Evolutionary conservation across 1,139 yeast genomes (phyloP), one percentile per base, ranked within the genome.

Genomic region (Geotrichum reessii): DNA sequence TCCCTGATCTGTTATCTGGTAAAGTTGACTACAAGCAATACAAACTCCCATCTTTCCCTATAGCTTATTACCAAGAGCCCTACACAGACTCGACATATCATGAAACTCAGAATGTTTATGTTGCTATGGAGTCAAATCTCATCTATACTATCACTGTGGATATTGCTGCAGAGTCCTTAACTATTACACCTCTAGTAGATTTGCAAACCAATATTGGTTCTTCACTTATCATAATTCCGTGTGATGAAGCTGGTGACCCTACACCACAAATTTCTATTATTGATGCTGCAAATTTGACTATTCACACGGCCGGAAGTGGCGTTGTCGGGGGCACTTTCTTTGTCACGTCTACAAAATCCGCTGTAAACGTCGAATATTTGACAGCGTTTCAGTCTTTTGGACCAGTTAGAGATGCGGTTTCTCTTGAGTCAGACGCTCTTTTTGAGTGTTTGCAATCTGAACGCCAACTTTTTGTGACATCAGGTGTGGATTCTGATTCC

Each of bases 261-360:
- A 37, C 44, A 9, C 44, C 44, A 7, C 21, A 37, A 37, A 19
- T 37, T 2, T 14, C 44, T 8, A 14, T 37, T 5, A 37, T 37
- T 50, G 59, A 53, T 9, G 56, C 59, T 8, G 54, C 52, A 11
- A 22, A 48, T 33, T 48, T 57, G 25, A 53, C 31, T 42, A 52
- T 57, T 24, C 22, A 49, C n/a, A 57, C 56, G 6, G 59, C 56
- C 14, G 59, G 59, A 6, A 44, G 44, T 40, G 53, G 56, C 7
- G 59, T 53, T 12, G 14, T 46, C 7, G 59, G 59, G 4, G 59
- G 59, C n/a, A 52, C 49, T 1, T 57, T 57, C 21, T 53, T 53
- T 9, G 56, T 53, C 19, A 17, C 25, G n/a, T 53, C 56, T 3
- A 33, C 56, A 4, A 51, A 53, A 17, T 50, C 48, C 22, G 56